Evolutionary conservation across 2,329 filamentous ascomycete species (phyloP).

Genomic region (Madurella fahalii): DNA sequence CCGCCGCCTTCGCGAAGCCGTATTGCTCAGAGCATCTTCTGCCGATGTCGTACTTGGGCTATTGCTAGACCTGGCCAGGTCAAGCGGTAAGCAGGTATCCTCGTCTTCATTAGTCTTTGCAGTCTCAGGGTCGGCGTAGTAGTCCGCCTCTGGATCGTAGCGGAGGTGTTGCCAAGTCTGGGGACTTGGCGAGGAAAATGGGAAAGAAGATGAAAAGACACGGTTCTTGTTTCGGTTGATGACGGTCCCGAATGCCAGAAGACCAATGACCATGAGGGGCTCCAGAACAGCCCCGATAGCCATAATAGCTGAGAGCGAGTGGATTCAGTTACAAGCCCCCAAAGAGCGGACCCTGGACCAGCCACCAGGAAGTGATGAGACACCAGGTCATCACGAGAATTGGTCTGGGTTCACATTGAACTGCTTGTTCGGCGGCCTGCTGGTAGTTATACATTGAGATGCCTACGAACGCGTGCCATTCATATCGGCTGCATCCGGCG

Average conservation of each 20-base stretch:
- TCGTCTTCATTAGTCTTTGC: no score
- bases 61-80: constrained; percentile 18
- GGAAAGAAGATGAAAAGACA: constrained; percentile 12
- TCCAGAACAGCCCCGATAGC: constrained; percentile 56
- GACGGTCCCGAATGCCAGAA: constrained; percentile 59
- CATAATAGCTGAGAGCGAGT: constrained; percentile 13
- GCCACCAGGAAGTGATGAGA: no score
- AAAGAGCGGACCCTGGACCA: no score
- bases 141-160: constrained; percentile 25
- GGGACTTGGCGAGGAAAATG: constrained; percentile 23
- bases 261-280: constrained; percentile 55
- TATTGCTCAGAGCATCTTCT: constrained; percentile 13
- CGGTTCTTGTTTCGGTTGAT: constrained; percentile 49
- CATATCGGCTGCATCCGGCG: no score
- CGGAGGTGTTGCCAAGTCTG: constrained; percentile 29
- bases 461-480: no score
- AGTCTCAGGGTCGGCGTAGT: not conserved
- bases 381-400: no score
- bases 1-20: no score
- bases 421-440: no score
- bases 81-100: no score
- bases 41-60: constrained; percentile 25
- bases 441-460: no score
- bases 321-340: no score
- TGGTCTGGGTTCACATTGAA: no score